Base-by-base conservation (phyloP, 2,329 filamentous ascomycete species). In the Trichoderma aggressivum region DNA sequence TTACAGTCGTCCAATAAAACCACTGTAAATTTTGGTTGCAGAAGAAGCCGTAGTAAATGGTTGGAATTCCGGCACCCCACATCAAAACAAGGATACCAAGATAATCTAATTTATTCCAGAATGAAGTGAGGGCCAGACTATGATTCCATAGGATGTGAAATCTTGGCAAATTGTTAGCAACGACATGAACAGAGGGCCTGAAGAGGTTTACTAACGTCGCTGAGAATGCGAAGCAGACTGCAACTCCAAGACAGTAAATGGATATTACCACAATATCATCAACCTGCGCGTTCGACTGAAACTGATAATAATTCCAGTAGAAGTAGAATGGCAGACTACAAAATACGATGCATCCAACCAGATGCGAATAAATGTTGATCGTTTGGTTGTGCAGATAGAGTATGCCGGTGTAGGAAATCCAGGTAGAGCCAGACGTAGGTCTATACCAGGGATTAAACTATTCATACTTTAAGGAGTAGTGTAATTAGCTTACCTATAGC, bases 201-300 rank as follows among this genome's bases (percentile, higher is more conserved):
- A 24, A 50, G 24, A 55, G 39, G 11, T 71, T 5, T 12, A 59
- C 73, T 67, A n/a, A 75, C 74, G 64, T 73, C 34, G 73, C 34
- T 8, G 74, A 75, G 61, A 74, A 72, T 21, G 66, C 28, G 28
- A 74, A 74, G 68, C 74, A 75, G 18, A 73, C 66, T 34, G 73
- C 72, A 28, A 74, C 74, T 18, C 73, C 73, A 2, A 72, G 21
- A 39, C 64, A 75, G 63, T 75, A 75, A 4, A 64, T 65, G 24
- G 71, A 71, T 30, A 73, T 63, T 7, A 74, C 73, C 8, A 74
- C 12, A 30, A 73, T 4, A 26, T 75, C 74, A 21, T 56, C 70
- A 7, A 21, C 0, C 5, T 34, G 28, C 21, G 28, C 28, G n/a
- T 59, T 59, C 12, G 11, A 7, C 28, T 59, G 56, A 4, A 5